Conservation (phyloP, 345 rosid species). For the Rhodamnia rubescens region DNA sequence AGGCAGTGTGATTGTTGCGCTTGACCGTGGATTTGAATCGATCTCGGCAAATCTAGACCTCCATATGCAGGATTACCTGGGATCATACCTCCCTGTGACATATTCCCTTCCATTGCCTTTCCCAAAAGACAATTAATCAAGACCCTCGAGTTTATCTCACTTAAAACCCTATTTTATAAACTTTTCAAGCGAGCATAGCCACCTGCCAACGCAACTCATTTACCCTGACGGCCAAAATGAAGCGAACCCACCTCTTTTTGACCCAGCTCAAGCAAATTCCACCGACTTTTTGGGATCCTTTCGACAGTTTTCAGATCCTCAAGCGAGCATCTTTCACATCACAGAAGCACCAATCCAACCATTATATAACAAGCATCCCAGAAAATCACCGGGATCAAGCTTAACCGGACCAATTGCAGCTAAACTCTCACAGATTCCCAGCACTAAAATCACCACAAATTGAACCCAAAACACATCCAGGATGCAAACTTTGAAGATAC, state of each 20-base stretch:
- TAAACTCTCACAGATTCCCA: background rate
- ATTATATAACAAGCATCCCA: background rate
- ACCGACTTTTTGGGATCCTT: background rate
- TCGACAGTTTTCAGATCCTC: background rate
- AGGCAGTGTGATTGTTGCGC: slow-evolving; percentile 33
- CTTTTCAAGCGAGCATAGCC: background rate
- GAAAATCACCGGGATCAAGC: background rate
- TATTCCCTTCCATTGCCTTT: slow-evolving; percentile 52
- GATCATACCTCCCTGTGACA: slow-evolving; percentile 58
- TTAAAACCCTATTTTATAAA: slow-evolving; percentile 1
- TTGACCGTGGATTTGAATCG: slow-evolving; percentile 48
- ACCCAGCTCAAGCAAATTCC: background rate
- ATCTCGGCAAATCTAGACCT: slow-evolving; percentile 65
- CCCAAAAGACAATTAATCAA: background rate
- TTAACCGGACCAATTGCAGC: background rate
- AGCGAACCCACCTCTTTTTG: background rate
- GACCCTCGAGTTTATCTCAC: background rate
- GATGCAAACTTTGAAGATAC: background rate
- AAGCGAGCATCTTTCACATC: background rate
- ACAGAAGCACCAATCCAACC: background rate
- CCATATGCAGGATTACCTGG: slow-evolving; percentile 53
- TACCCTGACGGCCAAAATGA: slow-evolving; percentile 1
- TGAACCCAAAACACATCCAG: background rate
- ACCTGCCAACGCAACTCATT: background rate
- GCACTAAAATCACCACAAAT: background rate